Percentiles rank a stretch among this genome's conserved stretches.
phyloP scores from a whole-genome alignment of 2,329 filamentous ascomycete genomes.

The Aspergillus intermedius region DNA sequence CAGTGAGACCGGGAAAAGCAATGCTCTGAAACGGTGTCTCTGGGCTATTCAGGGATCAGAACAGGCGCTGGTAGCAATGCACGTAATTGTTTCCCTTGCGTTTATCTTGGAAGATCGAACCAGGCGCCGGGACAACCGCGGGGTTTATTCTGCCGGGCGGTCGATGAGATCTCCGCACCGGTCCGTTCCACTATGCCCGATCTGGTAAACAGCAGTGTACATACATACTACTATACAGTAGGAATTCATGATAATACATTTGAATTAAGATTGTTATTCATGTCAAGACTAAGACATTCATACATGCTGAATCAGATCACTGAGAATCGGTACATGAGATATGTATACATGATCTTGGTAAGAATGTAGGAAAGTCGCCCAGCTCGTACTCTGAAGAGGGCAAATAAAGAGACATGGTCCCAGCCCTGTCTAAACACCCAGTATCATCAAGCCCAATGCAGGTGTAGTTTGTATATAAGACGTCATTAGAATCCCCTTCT shows the following conservation, averaged over 20 bases:
- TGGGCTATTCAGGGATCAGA: neutral
- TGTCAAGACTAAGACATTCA: neutral
- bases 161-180: constrained; percentile 11
- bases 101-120: constrained; percentile 2
- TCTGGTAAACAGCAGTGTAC: neutral
- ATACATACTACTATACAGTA: neutral
- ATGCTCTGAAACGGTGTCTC: constrained; percentile 1
- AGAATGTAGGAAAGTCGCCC: no score
- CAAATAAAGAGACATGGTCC: neutral
- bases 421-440: constrained; percentile 2
- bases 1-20: neutral
- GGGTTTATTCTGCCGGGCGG: constrained; percentile 29
- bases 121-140: constrained; percentile 7
- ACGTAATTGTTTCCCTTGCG: constrained; percentile 16
- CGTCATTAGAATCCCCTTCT: neutral
- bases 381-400: no score
- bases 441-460: constrained; percentile 7
- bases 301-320: neutral
- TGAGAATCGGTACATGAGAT: neutral
- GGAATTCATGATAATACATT: neutral
- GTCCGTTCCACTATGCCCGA: neutral
- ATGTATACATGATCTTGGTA: no score
- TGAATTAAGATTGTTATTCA: neutral
- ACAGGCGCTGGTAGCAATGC: neutral
- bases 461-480: neutral